phyloP scores from a whole-genome alignment of 495 filamentous ascomycete species.

The Amphirosellinia nigrospora region DNA sequence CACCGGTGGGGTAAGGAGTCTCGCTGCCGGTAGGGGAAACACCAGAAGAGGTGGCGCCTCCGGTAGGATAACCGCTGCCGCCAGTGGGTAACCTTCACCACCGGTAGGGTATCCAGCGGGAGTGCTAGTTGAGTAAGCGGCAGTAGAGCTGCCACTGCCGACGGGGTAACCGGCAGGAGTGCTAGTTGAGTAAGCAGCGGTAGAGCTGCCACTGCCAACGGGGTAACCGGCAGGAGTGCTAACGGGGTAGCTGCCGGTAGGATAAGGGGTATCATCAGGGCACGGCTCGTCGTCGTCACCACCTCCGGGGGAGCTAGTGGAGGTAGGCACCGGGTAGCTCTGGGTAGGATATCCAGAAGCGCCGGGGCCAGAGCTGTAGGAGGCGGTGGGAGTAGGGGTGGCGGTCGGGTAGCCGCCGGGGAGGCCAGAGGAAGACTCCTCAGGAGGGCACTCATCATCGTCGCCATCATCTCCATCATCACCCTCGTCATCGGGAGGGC shows the following conservation, averaged over 20 bases:
- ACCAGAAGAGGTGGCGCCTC: background rate
- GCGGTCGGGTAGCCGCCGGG: constrained; percentile 17
- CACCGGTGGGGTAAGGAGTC: background rate
- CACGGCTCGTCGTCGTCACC: constrained; percentile 14
- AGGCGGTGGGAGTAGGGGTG: background rate
- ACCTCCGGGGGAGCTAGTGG: constrained; percentile 15
- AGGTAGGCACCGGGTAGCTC: constrained; percentile 26
- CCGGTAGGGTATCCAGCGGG: no score
- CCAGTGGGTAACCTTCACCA: no score
- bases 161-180: no score
- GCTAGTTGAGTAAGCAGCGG: no score
- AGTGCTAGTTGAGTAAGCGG: no score
- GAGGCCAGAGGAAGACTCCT: constrained; percentile 8
- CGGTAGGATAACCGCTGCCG: constrained; percentile 5
- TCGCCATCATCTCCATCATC: constrained; percentile 8
- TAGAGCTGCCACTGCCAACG: no score
- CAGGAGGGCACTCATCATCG: constrained; percentile 17
- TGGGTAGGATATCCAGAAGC: constrained; percentile 18
- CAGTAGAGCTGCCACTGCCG: no score
- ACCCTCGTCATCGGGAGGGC: constrained; percentile 29
- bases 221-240: constrained; percentile 22
- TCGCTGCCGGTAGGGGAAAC: constrained; percentile 9
- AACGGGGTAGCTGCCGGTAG: constrained; percentile 26
- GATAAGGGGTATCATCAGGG: constrained; percentile 18
- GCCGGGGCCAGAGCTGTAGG: constrained; percentile 25